Evolutionary conservation across 441 rosid genomes (phyloP), one percentile per base, ranked within the genome.

Genomic region (Capsella rubella): DNA sequence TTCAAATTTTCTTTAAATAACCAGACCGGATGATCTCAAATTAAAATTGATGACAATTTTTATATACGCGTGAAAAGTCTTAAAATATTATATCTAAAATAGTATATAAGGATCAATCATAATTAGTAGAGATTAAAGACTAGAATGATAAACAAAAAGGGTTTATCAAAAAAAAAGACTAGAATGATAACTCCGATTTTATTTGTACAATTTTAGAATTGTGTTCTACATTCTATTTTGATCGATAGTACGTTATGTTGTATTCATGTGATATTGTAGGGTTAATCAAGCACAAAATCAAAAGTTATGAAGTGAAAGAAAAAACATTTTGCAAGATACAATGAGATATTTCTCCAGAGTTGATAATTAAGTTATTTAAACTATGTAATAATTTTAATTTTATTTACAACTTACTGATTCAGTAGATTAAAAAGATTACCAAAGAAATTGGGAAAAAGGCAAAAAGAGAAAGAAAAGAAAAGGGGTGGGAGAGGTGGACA

Each of bases 371-470:
- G 8, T 43, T 45, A 45, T n/a, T 14, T n/a, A 1, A 1, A n/a
- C 15, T 45, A n/a, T 7, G 51, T 21, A 21, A 21, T 21, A 21
- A 21, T 7, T 6, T 0, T 43, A n/a, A n/a, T 14, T 15, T 6
- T 16, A 16, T n/a, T n/a, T 15, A 46, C 21, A 46, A 2, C 3
- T 45, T n/a, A 2, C 11, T 9, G 42, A 34, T 39, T 56, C 12
- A 15, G 66, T 35, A 58, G 32, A 43, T 46, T 21, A 21, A 21
- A 21, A 21, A 2, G 59, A 59, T 52, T 46, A 3, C 21, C 42
- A 56, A 61, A 40, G 31, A 70, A 78, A 65, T 68, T 78, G 77
- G 71, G 25, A 1, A 84, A 74, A 65, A 63, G 79, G 81, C 6
- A 10, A 4, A 1, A 73, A 61, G 75, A 60, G 75, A 60, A n/a